Conservation (phyloP, 306 rosid species). For the Rosa chinensis region DNA sequence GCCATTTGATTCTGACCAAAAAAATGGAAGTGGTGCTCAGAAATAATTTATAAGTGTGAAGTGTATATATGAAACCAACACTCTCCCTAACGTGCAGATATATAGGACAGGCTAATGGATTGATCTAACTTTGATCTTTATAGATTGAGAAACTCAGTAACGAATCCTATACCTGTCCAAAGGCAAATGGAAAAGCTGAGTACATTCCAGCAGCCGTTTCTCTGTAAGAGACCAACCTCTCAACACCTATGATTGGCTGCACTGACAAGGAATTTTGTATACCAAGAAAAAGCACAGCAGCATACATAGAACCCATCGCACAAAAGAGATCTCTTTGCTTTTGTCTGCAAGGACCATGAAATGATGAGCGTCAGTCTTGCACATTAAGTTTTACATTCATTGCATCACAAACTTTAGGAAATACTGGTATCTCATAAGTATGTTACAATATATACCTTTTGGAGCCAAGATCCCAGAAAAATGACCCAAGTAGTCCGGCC, state of each 20-base stretch:
- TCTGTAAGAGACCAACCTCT: conserved; percentile 70
- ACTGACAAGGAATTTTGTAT: conserved; percentile 52
- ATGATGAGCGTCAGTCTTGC: not conserved
- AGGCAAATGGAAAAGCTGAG: conserved; percentile 74
- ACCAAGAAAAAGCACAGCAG: conserved; percentile 47
- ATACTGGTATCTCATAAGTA: not conserved
- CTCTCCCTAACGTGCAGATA: no score
- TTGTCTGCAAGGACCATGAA: conserved; percentile 32
- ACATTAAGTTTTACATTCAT: not conserved
- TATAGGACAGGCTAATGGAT: not conserved
- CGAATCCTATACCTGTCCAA: conserved; percentile 53
- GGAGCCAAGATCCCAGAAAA: conserved; percentile 65
- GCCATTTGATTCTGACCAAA: not conserved
- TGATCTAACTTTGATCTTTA: not conserved
- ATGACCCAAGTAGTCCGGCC: conserved; percentile 63
- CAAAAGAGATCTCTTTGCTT: conserved; percentile 56
- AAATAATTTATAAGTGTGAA: no score
- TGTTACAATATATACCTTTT: conserved; percentile 43
- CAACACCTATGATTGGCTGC: conserved; percentile 65
- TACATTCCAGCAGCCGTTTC: conserved; percentile 83
- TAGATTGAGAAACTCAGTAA: no score
- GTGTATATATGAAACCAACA: no score
- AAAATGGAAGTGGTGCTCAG: not conserved
- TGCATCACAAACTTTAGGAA: not conserved
- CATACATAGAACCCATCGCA: conserved; percentile 46